A percentile compares a stretch with the other conserved stretches of the same genome.
These are phyloP conservation scores for Conticribra weissflogii DNA, from an alignment of 108 stramenopile species.

Conservation along the genomic window DNA sequence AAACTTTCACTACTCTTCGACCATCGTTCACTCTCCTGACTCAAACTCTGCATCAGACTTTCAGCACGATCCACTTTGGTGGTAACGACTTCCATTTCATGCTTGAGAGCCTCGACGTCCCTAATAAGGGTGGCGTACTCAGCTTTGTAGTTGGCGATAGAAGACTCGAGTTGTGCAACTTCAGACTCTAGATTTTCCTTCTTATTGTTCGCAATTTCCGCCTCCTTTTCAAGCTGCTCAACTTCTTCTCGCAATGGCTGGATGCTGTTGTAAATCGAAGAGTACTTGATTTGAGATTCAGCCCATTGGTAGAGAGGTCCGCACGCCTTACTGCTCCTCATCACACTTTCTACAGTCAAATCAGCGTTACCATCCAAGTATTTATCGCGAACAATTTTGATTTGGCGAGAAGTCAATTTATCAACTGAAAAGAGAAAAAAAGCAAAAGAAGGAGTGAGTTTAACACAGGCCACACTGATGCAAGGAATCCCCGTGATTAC, in stretches of 20 bases:
- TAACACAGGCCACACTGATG: neutral
- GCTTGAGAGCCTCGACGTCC: conserved; percentile 94
- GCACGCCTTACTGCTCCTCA: conserved; percentile 90
- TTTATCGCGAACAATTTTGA: conserved; percentile 83
- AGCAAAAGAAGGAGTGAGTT: neutral
- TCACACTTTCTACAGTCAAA: conserved; percentile 68
- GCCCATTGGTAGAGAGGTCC: conserved; percentile 98
- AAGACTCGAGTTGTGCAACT: conserved; percentile 84
- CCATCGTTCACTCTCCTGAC: conserved; percentile 97
- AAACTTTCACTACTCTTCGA: conserved; percentile 87
- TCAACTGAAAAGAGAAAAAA: conserved; percentile 63
- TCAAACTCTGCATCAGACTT: conserved; percentile 89
- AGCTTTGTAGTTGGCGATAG: conserved; percentile 92
- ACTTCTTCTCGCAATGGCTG: conserved; percentile 98
- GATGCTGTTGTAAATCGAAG: conserved; percentile 92
- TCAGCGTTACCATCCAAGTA: conserved; percentile 85
- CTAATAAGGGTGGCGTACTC: conserved; percentile 96
- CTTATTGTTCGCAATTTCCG: conserved; percentile 70
- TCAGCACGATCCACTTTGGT: conserved; percentile 92
- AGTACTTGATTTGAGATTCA: conserved; percentile 92
- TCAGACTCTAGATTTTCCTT: conserved; percentile 81
- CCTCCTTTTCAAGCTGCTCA: conserved; percentile 81
- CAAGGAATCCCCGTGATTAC: neutral
- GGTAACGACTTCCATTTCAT: conserved; percentile 94
- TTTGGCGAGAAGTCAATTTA: conserved; percentile 76